These are phyloP conservation scores for Cutaneotrichosporon sp. DNA, from an alignment of 1,284 basidiomycete genomes.

Conservation along the genomic window DNA sequence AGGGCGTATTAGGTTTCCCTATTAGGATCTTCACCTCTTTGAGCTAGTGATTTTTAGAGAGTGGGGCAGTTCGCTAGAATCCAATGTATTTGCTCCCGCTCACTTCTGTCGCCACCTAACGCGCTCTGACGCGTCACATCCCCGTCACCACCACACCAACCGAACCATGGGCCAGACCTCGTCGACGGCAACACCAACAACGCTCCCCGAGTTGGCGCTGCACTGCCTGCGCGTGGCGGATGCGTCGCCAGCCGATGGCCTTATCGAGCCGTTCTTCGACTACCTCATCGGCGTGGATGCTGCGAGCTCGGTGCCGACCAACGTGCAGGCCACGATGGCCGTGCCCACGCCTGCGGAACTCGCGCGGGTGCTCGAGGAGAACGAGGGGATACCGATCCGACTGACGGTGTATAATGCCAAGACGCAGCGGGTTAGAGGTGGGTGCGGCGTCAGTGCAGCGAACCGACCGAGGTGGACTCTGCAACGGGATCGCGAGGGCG, in stretches of 20 bases:
- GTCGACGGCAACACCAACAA: slow-evolving; percentile 40
- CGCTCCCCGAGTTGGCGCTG: slow-evolving; percentile 60
- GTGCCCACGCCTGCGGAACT: slow-evolving; percentile 71
- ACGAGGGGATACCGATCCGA: slow-evolving; percentile 75
- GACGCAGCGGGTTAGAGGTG: slow-evolving; percentile 76
- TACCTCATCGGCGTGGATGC: slow-evolving; percentile 89
- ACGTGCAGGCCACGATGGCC: slow-evolving; percentile 13
- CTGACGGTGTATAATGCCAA: slow-evolving; percentile 91
- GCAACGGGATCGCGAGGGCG: too few species aligned
- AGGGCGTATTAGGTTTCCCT: too few species aligned
- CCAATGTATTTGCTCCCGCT: background rate
- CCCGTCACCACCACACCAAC: slow-evolving; percentile 1
- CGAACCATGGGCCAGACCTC: slow-evolving; percentile 49
- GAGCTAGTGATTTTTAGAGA: too few species aligned
- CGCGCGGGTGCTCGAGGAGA: slow-evolving; percentile 77
- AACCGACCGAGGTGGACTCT: too few species aligned
- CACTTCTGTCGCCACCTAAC: background rate
- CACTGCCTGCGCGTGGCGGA: slow-evolving; percentile 84
- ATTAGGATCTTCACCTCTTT: too few species aligned
- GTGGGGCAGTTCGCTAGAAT: too few species aligned
- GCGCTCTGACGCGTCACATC: background rate
- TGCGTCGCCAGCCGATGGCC: slow-evolving; percentile 79
- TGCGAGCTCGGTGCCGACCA: slow-evolving; percentile 25
- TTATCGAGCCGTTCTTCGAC: slow-evolving; percentile 94
- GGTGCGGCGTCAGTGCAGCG: slow-evolving; percentile 35